Evolutionary conservation across 805 yeast species (phyloP), one percentile per base, ranked within the genome.

Genomic region (Suhomyces vadensis): DNA sequence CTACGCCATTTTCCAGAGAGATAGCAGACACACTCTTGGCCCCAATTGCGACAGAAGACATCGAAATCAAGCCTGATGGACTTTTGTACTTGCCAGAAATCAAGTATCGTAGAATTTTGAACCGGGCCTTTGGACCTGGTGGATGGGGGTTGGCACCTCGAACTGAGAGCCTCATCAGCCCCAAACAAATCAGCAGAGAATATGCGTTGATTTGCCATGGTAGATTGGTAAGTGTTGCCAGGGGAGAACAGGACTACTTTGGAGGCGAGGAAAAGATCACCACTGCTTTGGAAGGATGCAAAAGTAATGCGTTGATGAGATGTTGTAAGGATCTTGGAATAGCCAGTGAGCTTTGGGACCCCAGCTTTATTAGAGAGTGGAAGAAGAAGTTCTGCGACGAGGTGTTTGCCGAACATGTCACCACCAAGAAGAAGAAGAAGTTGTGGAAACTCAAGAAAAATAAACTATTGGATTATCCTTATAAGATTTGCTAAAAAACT

Each of bases 71-170:
- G 48, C 98, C 98, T 0, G 99, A 94, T 63, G 98, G 98, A 11
- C 70, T 94, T 40, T 64, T 94, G 6, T 94, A 88, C 57, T 70
- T 94, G 37, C 99, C 99, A 0, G 99, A 94, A 63, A 94, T 94
- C 67, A 92, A 92, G 61, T 94, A 94, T 61, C 79, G 99, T 52
- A 77, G 99, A 36, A 84, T 91, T 17, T 67, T 94, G 52, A 92
- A 92, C 65, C 75, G 75, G 29, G 95, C 98, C 0, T 92, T 94
- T 71, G 99, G 99, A 3, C 97, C 99, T 5, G 99, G 99, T 21
- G 97, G 95, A 1, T 94, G 99, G 99, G 98, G 98, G 0, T 71
- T 94, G 44, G 96, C 95, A 0, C 98, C 99, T 8, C 73, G 99
- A 44, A 82, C 95, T 0, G 92, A 87, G 51, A 85, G 96, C 0